Conservation (phyloP, 352 stramenopile species). For the Pythium biforme region DNA sequence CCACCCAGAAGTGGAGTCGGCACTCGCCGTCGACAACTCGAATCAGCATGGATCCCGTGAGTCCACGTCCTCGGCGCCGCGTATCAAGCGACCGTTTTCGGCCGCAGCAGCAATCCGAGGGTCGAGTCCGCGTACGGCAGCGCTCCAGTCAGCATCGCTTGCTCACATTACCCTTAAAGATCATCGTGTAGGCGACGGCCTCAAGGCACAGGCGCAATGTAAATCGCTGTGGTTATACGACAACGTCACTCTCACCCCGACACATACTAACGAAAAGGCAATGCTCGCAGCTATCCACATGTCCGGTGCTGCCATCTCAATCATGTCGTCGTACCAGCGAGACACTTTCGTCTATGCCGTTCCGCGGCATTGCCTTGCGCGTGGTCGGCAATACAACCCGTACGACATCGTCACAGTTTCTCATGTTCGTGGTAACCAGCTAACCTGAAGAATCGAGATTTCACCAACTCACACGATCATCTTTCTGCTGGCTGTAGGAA, state of each 20-base stretch:
- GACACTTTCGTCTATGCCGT: conserved; percentile 73
- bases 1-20: background rate
- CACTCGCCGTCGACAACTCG: background rate
- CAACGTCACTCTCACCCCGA: too few species aligned
- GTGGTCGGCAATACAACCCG: conserved; percentile 48
- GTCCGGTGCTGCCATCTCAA: background rate
- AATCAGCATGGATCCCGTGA: background rate
- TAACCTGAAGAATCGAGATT: background rate
- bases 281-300: conserved; percentile 6
- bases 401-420: conserved; percentile 66
- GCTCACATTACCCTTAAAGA: background rate
- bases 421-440: conserved; percentile 33
- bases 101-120: conserved; percentile 3
- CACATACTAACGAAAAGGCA: too few species aligned
- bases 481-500: conserved; percentile 13
- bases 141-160: background rate
- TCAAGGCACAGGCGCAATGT: background rate
- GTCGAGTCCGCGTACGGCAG: background rate
- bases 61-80: background rate
- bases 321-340: conserved; percentile 24
- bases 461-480: background rate
- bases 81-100: conserved; percentile 18
- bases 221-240: background rate
- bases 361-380: conserved; percentile 53
- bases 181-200: background rate